phyloP scores from a whole-genome alignment of 495 filamentous ascomycete genomes.

The Daldinia caldariorum region DNA sequence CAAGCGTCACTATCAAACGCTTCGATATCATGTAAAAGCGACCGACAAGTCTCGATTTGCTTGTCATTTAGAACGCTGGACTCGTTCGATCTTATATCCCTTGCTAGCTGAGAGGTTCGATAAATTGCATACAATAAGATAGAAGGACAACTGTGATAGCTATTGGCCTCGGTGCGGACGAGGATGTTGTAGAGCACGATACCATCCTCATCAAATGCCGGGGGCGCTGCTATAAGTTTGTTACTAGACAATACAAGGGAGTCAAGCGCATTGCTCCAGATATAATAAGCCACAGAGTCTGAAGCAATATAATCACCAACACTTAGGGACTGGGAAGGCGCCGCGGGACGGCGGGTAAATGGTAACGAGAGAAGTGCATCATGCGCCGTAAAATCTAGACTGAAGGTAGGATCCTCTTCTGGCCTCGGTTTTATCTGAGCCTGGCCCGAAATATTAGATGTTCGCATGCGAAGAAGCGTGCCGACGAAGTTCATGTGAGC shows the following conservation, averaged over 20 bases:
- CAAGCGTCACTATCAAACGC: constrained; percentile 50
- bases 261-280: constrained; percentile 45
- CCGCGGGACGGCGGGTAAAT: background rate
- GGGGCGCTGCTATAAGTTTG: constrained; percentile 18
- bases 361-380: constrained; percentile 18
- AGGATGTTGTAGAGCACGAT: constrained; percentile 50
- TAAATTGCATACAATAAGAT: constrained; percentile 53
- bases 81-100: constrained; percentile 18
- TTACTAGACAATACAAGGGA: constrained; percentile 54
- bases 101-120: constrained; percentile 48
- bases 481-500: constrained; percentile 63
- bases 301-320: constrained; percentile 55
- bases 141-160: constrained; percentile 59
- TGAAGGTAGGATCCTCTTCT: background rate
- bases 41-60: constrained; percentile 38
- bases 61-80: constrained; percentile 16
- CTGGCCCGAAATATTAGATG: background rate
- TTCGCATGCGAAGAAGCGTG: constrained; percentile 49
- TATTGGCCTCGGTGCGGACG: constrained; percentile 54
- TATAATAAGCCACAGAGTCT: constrained; percentile 53
- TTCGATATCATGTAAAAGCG: constrained; percentile 46
- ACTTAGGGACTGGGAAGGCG: constrained; percentile 16
- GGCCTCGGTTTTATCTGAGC: background rate
- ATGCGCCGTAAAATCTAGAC: constrained; percentile 26
- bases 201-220: constrained; percentile 35